Conservation (phyloP, 2,329 filamentous ascomycete species). For the Blastomyces gilchristii region DNA sequence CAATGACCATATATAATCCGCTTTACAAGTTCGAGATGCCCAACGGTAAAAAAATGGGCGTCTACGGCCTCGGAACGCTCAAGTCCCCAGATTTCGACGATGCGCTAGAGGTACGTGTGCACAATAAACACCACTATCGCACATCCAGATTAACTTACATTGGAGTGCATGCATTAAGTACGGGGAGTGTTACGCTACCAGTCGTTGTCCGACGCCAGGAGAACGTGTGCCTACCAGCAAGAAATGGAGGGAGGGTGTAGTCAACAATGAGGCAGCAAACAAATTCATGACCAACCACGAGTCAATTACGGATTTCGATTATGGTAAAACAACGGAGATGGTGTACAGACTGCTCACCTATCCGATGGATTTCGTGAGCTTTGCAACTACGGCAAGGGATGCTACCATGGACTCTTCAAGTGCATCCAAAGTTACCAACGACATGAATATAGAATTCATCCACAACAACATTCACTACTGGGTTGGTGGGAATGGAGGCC, state of each 20-base stretch:
- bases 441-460: constrained; percentile 25
- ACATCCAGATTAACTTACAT: neutral
- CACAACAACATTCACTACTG: constrained; percentile 42
- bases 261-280: neutral
- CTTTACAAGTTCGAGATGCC: constrained; percentile 27
- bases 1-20: constrained; percentile 18
- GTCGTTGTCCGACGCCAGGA: neutral
- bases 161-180: neutral
- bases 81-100: neutral
- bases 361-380: neutral
- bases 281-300: neutral
- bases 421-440: neutral
- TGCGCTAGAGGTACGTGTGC: neutral
- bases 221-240: neutral
- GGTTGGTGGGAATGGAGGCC: constrained; percentile 49
- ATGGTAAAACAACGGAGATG: neutral
- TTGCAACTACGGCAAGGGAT: neutral
- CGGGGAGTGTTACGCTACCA: neutral
- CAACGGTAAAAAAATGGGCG: neutral
- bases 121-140: neutral
- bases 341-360: neutral
- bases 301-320: neutral
- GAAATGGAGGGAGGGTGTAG: neutral
- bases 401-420: neutral
- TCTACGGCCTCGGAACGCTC: neutral